Evolutionary conservation across 139 green algal genomes (phyloP), one percentile per base, ranked within the genome.

Genomic region (Chlorella ohadii): DNA sequence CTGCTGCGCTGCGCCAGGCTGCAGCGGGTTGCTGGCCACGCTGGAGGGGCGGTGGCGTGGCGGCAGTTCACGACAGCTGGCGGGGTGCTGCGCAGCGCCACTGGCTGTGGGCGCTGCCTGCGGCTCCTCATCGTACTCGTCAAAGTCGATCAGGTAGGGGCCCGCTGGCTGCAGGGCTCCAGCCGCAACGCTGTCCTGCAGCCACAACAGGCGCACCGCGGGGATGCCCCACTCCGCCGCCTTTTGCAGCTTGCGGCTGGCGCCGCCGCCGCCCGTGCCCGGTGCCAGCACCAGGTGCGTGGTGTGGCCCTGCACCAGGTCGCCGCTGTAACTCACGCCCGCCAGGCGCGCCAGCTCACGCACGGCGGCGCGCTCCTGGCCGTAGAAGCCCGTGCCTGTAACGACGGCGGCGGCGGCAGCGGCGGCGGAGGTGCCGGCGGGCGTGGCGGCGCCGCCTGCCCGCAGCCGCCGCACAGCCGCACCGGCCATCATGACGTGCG

Each of bases 241-340:
- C 38, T 66, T 55, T 39, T 56, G 28, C 38, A 72, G 25, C 71
- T 83, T 83, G 57, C 67, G 22, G 2, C 25, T 31, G 71, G 72
- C 25, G 59, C 6, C 39, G 22, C 56, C 7, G 33, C 57, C 38
- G 23, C 74, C 73, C 4, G 36, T 0, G 6, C 39, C 25, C 59
- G 25, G 11, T 20, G 33, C 31, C n/a, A 84, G 25, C n/a, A 89
- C 80, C n/a, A 89, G 41, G 41, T 83, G 78, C 57, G 85, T 89
- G 4, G 78, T 88, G 56, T 5, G 22, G 15, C 57, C 31, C 2
- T 38, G 38, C 19, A 39, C 36, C 22, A 89, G 41, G 41, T 89
- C 85, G 33, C 85, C 85, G 63, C 59, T 63, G 68, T 83, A 89
- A 12, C 3, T 28, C 19, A 76, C 22, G 28, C 83, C 83, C 0